A percentile compares a stretch with the other conserved stretches of the same genome.
These are phyloP conservation scores for Priceomyces medius DNA, from an alignment of 805 yeast genomes.

Conservation along the genomic window DNA sequence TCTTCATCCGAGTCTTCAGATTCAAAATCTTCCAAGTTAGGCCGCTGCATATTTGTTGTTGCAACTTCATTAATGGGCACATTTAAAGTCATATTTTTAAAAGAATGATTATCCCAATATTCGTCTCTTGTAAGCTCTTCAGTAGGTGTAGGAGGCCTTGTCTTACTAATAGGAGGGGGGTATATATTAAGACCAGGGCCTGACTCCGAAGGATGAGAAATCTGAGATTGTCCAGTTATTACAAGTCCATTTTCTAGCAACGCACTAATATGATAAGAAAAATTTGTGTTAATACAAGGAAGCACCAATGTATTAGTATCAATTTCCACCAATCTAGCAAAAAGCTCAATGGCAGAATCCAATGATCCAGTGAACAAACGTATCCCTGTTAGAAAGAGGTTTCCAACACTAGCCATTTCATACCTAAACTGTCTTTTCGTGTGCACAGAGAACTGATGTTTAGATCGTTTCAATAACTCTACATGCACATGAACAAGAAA, in stretches of 20 bases:
- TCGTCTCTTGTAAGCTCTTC: constrained; percentile 4
- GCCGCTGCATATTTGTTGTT: constrained; percentile 1
- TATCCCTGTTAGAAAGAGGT: constrained; percentile 77
- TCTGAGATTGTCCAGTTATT: constrained; percentile 89
- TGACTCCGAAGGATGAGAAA: constrained; percentile 71
- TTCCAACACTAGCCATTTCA: constrained; percentile 82
- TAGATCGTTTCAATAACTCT: constrained; percentile 67
- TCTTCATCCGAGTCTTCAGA: constrained; percentile 35
- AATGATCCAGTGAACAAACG: constrained; percentile 80
- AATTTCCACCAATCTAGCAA: constrained; percentile 61
- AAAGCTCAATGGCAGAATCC: constrained; percentile 78
- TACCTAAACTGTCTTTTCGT: constrained; percentile 60
- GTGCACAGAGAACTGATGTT: constrained; percentile 34
- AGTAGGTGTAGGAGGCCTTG: constrained; percentile 24
- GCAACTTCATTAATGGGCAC: constrained; percentile 6
- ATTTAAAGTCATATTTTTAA: not conserved
- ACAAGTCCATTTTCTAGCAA: constrained; percentile 63
- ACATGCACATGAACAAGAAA: constrained; percentile 77
- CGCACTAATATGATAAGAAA: constrained; percentile 85
- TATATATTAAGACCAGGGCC: constrained; percentile 19
- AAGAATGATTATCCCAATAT: constrained; percentile 4
- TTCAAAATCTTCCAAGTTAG: not conserved
- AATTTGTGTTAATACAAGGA: constrained; percentile 83
- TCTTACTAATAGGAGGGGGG: constrained; percentile 26
- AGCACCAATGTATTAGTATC: constrained; percentile 55